A percentile compares a stretch with the other conserved stretches of the same genome.
phyloP scores from a whole-genome alignment of 73 alveolate species.

The Paramecium sonneborni region DNA sequence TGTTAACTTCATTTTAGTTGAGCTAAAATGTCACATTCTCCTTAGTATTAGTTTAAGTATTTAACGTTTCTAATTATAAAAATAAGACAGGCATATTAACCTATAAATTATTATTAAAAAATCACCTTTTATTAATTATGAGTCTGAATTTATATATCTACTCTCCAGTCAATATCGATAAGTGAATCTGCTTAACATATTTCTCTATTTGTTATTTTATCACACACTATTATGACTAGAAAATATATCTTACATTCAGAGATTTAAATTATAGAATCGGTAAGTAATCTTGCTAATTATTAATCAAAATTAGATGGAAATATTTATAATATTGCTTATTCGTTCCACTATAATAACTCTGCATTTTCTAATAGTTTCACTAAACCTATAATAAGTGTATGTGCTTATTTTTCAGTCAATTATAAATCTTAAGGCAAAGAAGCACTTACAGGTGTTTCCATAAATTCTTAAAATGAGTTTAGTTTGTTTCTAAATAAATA shows the following conservation, averaged over 20 bases:
- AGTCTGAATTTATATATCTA: constrained; percentile 14
- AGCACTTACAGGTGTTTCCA: constrained; percentile 60
- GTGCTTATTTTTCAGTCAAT: constrained; percentile 23
- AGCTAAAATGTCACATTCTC: constrained; percentile 42
- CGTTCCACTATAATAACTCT: constrained; percentile 12
- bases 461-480: constrained; percentile 6
- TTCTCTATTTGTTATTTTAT: constrained; percentile 51
- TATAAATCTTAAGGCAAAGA: constrained; percentile 6
- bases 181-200: constrained; percentile 46
- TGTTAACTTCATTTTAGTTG: constrained; percentile 42
- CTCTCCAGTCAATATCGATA: constrained; percentile 56
- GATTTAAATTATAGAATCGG: not conserved
- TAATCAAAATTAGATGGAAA: not conserved
- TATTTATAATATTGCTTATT: not conserved
- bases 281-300: not conserved
- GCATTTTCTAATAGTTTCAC: not conserved
- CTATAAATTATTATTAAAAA: not conserved
- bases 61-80: constrained; percentile 19
- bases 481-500: constrained; percentile 39
- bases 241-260: not conserved
- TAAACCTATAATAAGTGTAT: not conserved
- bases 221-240: constrained; percentile 1
- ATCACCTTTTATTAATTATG: constrained; percentile 31
- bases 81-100: constrained; percentile 45
- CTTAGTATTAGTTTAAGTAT: not conserved